Base-by-base conservation (phyloP, 352 stramenopile genomes). In the Globisporangium paroecandrum region DNA sequence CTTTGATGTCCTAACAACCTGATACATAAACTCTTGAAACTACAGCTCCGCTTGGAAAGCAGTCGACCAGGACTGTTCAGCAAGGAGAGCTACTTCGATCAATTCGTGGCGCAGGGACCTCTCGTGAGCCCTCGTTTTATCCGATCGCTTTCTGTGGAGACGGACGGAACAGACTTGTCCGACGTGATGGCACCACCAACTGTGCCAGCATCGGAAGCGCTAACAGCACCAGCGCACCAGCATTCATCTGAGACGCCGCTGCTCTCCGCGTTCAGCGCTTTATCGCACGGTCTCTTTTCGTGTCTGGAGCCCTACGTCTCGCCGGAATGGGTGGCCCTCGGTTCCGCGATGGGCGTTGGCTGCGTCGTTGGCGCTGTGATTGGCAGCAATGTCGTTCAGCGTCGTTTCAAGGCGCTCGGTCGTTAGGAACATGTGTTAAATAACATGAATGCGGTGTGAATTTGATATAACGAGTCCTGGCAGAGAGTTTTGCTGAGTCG, bases 311-410 rank as follows among this genome's bases (percentile, higher is more conserved):
- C 65, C 22, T 55, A 49, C 58, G 51, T 65, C 7, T 36, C 65
- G 6, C 27, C 32, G 1, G 58, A 79, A 56, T 81, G 75, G 77
- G 12, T 70, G 47, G 22, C 58, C 4, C n/a, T 85, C 9, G 73
- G 75, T 15, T 64, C 71, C 1, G 77, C 77, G 1, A 57, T 74
- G 7, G 24, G 73, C 20, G 65, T 69, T 32, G 77, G 77, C 6
- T 83, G 77, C 47, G 58, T 74, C 41, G 63, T 83, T 29, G 77
- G 77, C 54, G 79, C 54, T 64, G 65, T 22, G 46, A 70, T 71
- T 34, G 51, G 62, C 32, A 20, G 34, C 63, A 34, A n/a, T 36
- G 5, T 64, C 8, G 43, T 24, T 32, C 29, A 64, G 47, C 58
- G 58, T 55, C 65, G 65, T 18, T 43, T 69, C 43, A 55, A 46